phyloP scores from a whole-genome alignment of 768 basidiomycete species.

The Lentinula sp. region DNA sequence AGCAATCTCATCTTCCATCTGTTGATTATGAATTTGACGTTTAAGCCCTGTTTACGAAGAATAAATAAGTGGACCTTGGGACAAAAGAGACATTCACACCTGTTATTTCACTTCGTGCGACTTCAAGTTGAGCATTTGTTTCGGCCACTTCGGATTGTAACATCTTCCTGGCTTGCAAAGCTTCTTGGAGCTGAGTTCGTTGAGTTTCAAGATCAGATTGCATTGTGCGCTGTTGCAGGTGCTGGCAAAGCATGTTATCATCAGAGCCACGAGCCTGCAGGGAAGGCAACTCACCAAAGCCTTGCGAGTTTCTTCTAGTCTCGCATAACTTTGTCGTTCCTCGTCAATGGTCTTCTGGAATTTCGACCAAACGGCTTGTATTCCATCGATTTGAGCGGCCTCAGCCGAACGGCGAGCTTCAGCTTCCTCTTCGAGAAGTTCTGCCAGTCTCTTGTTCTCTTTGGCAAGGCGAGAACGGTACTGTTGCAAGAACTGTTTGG shows the following conservation, averaged over 20 bases:
- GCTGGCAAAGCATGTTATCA: constrained; percentile 26
- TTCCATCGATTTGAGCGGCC: constrained; percentile 55
- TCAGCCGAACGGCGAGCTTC: constrained; percentile 57
- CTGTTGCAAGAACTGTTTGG: constrained; percentile 54
- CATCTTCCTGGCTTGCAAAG: constrained; percentile 48
- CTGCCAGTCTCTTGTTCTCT: constrained; percentile 50
- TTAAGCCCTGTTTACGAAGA: constrained; percentile 39
- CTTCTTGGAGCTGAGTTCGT: constrained; percentile 57
- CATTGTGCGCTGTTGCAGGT: constrained; percentile 58
- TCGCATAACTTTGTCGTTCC: constrained; percentile 57
- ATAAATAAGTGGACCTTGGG: background rate
- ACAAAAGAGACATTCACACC: constrained; percentile 30
- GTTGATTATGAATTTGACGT: constrained; percentile 49
- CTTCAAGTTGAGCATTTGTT: constrained; percentile 51
- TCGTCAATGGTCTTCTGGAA: constrained; percentile 53
- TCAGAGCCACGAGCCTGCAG: background rate
- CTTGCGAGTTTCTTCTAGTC: constrained; percentile 65
- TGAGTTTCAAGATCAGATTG: constrained; percentile 63
- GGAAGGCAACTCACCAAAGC: constrained; percentile 45
- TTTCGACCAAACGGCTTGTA: constrained; percentile 62
- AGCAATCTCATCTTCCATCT: constrained; percentile 61
- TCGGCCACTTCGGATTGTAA: constrained; percentile 49
- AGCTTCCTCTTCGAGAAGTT: constrained; percentile 56
- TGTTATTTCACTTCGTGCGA: constrained; percentile 51
- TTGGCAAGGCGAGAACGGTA: constrained; percentile 49